phyloP scores from a whole-genome alignment of 2,329 filamentous ascomycete species.

The Ascochyta fabae region DNA sequence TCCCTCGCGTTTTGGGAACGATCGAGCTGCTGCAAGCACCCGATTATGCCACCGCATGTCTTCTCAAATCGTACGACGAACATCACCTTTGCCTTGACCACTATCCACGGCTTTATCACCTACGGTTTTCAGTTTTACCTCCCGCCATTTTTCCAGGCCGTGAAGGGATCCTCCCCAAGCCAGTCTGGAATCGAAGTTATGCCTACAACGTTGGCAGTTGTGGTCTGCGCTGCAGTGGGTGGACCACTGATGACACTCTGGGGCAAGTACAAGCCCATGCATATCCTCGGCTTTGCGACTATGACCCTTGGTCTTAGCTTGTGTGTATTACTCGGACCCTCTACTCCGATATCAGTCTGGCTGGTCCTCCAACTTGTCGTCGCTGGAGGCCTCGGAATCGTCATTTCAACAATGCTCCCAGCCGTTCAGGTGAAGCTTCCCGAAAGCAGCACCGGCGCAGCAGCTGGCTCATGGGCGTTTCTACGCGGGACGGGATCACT shows the following conservation, averaged over 20 bases:
- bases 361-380: constrained; percentile 33
- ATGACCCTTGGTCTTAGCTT: constrained; percentile 30
- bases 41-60: constrained; percentile 53
- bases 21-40: constrained; percentile 36
- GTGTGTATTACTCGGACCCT: constrained; percentile 23
- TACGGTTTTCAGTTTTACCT: constrained; percentile 40
- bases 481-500: constrained; percentile 38
- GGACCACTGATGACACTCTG: constrained; percentile 30
- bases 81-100: constrained; percentile 43
- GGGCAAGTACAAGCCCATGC: constrained; percentile 39
- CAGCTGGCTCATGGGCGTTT: constrained; percentile 39
- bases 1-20: constrained; percentile 51
- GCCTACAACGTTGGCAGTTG: constrained; percentile 32
- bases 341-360: constrained; percentile 23
- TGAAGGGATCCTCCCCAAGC: constrained; percentile 28
- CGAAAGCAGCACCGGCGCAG: constrained; percentile 28
- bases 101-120: constrained; percentile 40
- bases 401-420: constrained; percentile 38
- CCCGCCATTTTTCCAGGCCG: constrained; percentile 40
- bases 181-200: constrained; percentile 38
- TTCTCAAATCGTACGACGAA: constrained; percentile 54
- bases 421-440: constrained; percentile 38
- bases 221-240: constrained; percentile 29
- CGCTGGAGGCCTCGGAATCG: constrained; percentile 33
- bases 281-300: constrained; percentile 31